phyloP scores from a whole-genome alignment of 1,284 basidiomycete species.

The Spongispora temasekensis region DNA sequence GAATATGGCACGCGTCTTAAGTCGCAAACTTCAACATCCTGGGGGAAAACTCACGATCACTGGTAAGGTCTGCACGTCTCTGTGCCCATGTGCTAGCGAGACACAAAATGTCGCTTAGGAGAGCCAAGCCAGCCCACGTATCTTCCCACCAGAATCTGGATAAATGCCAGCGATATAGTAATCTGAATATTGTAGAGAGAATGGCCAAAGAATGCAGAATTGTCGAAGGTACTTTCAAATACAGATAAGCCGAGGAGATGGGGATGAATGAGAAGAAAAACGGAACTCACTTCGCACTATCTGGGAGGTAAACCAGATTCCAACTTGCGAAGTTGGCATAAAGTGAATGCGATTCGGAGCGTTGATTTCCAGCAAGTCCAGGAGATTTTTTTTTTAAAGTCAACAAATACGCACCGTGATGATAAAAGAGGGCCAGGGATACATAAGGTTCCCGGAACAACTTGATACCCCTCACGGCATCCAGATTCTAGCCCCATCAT shows the following conservation, averaged over 20 bases:
- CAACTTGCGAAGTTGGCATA: background rate
- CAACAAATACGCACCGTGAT: background rate
- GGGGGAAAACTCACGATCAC: slow-evolving; percentile 11
- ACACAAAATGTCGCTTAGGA: slow-evolving; percentile 23
- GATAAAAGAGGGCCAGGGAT: background rate
- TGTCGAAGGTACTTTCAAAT: slow-evolving; percentile 20
- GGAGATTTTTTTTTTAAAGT: too few relatives aligned
- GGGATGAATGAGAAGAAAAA: background rate
- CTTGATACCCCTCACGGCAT: slow-evolving; percentile 11
- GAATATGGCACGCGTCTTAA: background rate
- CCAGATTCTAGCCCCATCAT: background rate
- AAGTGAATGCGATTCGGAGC: background rate
- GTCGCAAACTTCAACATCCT: background rate
- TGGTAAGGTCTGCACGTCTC: background rate
- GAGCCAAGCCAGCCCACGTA: slow-evolving; percentile 25
- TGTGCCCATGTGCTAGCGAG: slow-evolving; percentile 22
- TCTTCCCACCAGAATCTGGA: slow-evolving; percentile 29
- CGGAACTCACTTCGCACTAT: slow-evolving; percentile 14
- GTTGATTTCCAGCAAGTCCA: background rate
- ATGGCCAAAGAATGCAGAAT: slow-evolving; percentile 18
- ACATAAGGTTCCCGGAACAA: background rate
- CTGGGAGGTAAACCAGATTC: slow-evolving; percentile 10
- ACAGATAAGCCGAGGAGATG: background rate
- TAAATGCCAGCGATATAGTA: slow-evolving; percentile 22
- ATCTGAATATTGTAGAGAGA: slow-evolving; percentile 18